Conservation (phyloP, 1,284 basidiomycete genomes). For the Inonotus obliquus region DNA sequence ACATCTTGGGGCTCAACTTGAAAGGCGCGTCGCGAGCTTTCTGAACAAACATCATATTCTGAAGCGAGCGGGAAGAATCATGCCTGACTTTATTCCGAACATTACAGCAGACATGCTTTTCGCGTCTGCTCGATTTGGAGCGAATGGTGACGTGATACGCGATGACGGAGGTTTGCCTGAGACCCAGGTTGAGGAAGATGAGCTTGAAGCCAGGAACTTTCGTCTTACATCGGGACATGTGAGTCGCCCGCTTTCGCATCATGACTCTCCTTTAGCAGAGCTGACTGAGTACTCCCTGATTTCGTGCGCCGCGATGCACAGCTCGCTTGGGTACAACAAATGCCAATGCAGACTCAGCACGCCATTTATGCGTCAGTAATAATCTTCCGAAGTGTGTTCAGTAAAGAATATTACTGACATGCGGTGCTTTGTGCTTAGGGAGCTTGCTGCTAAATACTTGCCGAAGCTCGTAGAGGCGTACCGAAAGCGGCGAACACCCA, state of each 20-base stretch:
- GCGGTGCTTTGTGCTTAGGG: conserved; percentile 28
- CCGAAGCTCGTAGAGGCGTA: conserved; percentile 31
- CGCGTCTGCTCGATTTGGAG: neutral
- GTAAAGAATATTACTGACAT: neutral
- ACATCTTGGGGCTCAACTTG: neutral
- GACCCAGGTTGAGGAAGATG: neutral
- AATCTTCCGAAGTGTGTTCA: neutral
- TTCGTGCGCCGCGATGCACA: no score
- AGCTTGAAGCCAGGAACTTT: neutral
- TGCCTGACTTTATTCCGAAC: neutral
- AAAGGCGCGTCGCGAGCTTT: neutral
- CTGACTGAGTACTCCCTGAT: neutral
- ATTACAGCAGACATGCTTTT: neutral
- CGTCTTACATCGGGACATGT: neutral
- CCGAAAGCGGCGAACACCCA: conserved; percentile 23
- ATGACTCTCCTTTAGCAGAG: neutral
- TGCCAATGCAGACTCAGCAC: neutral
- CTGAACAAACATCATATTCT: no score
- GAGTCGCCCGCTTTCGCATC: neutral
- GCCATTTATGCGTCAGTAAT: neutral
- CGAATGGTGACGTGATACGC: neutral
- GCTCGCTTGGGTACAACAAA: no score
- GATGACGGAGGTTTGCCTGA: neutral
- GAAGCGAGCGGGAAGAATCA: no score
- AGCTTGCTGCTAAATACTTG: conserved; percentile 36